phyloP scores from a whole-genome alignment of 1,284 basidiomycete species.

The Cutaneotrichosporon spelunceum region DNA sequence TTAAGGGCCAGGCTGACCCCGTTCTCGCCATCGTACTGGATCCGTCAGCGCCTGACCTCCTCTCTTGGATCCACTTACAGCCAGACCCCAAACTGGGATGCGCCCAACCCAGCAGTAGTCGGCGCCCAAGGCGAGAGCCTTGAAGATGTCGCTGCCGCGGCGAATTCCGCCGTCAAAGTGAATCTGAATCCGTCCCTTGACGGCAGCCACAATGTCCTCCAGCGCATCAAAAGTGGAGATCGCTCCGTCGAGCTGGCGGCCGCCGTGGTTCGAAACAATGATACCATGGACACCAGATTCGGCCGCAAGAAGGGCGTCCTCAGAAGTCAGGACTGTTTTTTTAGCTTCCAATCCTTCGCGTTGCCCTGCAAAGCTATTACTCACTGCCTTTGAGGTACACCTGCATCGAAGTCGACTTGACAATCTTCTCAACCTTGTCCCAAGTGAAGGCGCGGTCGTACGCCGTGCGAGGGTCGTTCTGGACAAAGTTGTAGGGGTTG shows the following conservation, averaged over 20 bases:
- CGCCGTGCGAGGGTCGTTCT: constrained; percentile 18
- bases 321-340: constrained; percentile 21
- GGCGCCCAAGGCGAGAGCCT: constrained; percentile 41
- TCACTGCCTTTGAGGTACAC: constrained; percentile 31
- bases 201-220: constrained; percentile 29
- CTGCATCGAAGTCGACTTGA: constrained; percentile 9
- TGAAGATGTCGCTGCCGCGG: constrained; percentile 39
- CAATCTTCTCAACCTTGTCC: constrained; percentile 17
- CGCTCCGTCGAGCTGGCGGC: constrained; percentile 41
- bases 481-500: constrained; percentile 12
- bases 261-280: constrained; percentile 39
- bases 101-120: constrained; percentile 34
- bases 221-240: constrained; percentile 31
- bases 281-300: constrained; percentile 36
- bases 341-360: neutral
- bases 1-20: constrained; percentile 25
- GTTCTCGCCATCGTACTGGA: constrained; percentile 22
- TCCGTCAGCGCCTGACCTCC: neutral
- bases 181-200: constrained; percentile 33
- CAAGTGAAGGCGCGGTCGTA: constrained; percentile 24
- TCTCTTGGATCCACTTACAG: neutral
- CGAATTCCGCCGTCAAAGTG: constrained; percentile 42
- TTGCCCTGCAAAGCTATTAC: neutral
- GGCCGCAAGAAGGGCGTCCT: constrained; percentile 36
- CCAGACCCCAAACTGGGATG: constrained; percentile 30